These are phyloP conservation scores for Phallus indusiatus DNA, from an alignment of 768 basidiomycete genomes.

Conservation along the genomic window DNA sequence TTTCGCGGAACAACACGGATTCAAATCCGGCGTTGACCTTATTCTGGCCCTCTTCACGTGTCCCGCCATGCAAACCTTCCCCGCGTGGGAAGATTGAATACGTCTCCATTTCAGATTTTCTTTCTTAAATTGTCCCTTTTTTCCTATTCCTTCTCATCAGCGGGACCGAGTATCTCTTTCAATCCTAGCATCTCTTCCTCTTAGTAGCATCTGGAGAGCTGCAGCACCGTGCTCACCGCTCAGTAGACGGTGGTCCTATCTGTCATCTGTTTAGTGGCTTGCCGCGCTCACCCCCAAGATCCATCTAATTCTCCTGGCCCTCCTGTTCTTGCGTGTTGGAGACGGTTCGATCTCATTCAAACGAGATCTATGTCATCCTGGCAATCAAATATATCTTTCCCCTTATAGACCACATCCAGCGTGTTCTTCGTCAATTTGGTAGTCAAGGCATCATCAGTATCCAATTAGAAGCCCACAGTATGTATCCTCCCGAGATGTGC, in stretches of 20 bases:
- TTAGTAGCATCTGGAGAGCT: no score
- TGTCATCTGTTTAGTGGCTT: no score
- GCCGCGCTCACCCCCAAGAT: not conserved
- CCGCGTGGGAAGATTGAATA: not conserved
- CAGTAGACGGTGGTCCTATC: no score
- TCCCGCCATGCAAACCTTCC: not conserved
- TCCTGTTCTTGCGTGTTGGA: no score
- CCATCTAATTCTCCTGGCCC: not conserved
- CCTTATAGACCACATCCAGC: not conserved
- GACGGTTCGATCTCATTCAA: not conserved
- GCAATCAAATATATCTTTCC: not conserved
- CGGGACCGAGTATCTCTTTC: no score
- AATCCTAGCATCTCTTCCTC: no score
- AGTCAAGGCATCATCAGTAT: not conserved
- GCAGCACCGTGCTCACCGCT: no score
- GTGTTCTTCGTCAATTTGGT: not conserved
- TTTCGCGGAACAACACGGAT: not conserved
- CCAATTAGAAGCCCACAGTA: not conserved
- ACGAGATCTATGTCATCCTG: not conserved
- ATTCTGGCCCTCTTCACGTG: not conserved
- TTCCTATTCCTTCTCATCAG: not conserved
- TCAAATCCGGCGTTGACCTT: not conserved
- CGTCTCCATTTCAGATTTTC: not conserved
- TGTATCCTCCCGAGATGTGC: no score
- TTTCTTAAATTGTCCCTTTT: not conserved